A percentile compares a stretch with the other conserved stretches of the same genome.
phyloP scores from a whole-genome alignment of 129 eudicot species.

The Oenanthe sinensis region DNA sequence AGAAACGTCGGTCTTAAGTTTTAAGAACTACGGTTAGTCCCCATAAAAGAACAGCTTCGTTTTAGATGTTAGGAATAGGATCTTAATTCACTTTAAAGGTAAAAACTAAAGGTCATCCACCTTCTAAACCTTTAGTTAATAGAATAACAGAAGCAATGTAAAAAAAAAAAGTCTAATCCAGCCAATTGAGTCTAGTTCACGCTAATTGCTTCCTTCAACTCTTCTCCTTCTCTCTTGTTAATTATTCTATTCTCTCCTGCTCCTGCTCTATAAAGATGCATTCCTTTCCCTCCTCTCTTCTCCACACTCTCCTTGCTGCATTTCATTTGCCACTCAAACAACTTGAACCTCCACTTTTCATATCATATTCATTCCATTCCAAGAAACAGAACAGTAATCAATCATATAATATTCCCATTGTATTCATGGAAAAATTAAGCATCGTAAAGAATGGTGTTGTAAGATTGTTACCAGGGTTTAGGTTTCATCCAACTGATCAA shows the following conservation, averaged over 20 bases:
- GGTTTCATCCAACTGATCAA: conserved; percentile 93
- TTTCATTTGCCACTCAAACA: background rate
- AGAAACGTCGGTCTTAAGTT: no score
- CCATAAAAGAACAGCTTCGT: no score
- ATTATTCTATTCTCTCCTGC: conserved; percentile 16
- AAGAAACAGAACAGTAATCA: background rate
- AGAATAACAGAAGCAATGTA: no score
- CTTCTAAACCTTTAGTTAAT: no score
- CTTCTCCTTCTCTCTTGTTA: conserved; percentile 10
- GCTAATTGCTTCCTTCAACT: conserved; percentile 35
- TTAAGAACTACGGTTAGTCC: no score
- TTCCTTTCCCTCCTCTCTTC: conserved; percentile 31
- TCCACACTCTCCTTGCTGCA: background rate
- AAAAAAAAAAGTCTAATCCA: background rate
- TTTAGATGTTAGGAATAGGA: no score
- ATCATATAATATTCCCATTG: no score
- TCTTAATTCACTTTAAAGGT: no score
- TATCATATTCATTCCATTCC: background rate
- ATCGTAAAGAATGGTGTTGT: conserved; percentile 49
- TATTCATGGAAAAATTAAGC: conserved; percentile 32
- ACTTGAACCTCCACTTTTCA: background rate
- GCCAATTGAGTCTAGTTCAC: conserved; percentile 83
- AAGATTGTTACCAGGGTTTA: conserved; percentile 73
- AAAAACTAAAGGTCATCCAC: no score
- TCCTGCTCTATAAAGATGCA: conserved; percentile 39